Evolutionary conservation across 257 asterid genomes (phyloP).

Genomic region (Coffea eugenioides): DNA sequence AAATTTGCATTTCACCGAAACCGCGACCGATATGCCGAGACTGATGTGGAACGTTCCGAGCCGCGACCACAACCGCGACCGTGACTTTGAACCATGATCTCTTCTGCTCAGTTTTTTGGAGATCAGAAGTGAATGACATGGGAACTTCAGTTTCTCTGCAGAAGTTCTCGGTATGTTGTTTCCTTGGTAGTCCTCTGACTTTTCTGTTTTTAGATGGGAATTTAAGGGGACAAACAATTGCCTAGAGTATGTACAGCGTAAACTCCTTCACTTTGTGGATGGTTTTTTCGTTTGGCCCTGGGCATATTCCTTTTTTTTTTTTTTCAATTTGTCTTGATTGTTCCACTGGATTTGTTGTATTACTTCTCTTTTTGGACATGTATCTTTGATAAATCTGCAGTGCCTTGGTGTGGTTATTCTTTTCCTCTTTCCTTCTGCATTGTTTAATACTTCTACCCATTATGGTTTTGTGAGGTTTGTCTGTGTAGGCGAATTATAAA

Average conservation of each 20-base stretch:
- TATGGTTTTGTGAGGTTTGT: background rate
- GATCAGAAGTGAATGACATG: conserved; percentile 53
- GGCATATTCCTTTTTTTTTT: background rate
- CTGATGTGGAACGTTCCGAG: too few species aligned
- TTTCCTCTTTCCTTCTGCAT: background rate
- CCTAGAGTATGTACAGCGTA: background rate
- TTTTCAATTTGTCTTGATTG: background rate
- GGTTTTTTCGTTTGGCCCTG: background rate
- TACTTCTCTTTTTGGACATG: background rate
- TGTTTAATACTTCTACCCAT: background rate
- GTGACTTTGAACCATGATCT: conserved; percentile 6
- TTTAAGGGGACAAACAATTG: background rate
- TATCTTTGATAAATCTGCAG: background rate
- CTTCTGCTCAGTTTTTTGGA: conserved; percentile 95
- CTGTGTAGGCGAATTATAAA: background rate
- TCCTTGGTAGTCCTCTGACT: conserved; percentile 8
- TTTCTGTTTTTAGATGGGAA: background rate
- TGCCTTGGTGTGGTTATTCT: background rate
- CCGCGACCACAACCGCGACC: too few species aligned
- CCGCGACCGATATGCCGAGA: too few species aligned
- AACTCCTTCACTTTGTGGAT: background rate
- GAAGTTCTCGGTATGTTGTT: conserved; percentile 74
- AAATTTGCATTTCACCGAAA: too few species aligned
- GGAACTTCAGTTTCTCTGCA: conserved; percentile 79
- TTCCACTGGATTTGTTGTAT: background rate